phyloP scores from a whole-genome alignment of 371 early-diverging fungal species.

The Actinomortierella ambigua region DNA sequence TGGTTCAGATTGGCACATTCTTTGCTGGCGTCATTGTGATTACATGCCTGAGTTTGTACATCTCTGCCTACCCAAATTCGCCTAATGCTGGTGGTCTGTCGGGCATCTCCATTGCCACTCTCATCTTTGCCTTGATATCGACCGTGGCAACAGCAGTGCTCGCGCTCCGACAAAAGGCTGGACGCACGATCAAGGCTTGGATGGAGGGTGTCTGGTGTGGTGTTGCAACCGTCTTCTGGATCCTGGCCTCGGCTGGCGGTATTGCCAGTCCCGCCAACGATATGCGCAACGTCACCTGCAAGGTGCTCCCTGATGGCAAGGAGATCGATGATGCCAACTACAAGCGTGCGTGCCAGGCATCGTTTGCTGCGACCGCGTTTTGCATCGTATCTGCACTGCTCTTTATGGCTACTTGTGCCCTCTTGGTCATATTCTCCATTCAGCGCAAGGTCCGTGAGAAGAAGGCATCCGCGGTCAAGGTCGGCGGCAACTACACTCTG shows the following conservation, averaged over 20 bases:
- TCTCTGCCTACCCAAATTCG: conserved; percentile 41
- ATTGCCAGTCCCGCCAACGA: conserved; percentile 43
- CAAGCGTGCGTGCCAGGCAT: conserved; percentile 29
- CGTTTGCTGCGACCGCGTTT: conserved; percentile 12
- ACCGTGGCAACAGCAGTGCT: conserved; percentile 29
- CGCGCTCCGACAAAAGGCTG: conserved; percentile 33
- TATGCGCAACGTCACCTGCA: conserved; percentile 27
- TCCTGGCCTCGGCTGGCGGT: conserved; percentile 34
- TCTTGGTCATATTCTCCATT: conserved; percentile 7
- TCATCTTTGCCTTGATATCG: conserved; percentile 31
- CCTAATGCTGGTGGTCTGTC: conserved; percentile 29
- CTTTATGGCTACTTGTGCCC: conserved; percentile 8
- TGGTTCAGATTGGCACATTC: conserved; percentile 38
- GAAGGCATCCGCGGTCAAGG: conserved; percentile 15
- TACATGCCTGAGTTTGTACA: conserved; percentile 32
- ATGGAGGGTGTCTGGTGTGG: conserved; percentile 41
- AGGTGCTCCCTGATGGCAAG: conserved; percentile 28
- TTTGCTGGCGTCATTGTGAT: conserved; percentile 33
- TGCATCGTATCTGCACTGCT: conserved; percentile 10
- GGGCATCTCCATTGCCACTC: conserved; percentile 26
- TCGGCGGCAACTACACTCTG: conserved; percentile 6
- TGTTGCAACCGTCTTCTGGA: conserved; percentile 24
- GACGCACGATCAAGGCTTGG: conserved; percentile 22
- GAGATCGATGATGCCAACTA: conserved; percentile 32
- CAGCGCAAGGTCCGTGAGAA: conserved; percentile 4